Evolutionary conservation across 202 grass and related monocot species (phyloP).

Genomic region (Tripidium arundinaceum): DNA sequence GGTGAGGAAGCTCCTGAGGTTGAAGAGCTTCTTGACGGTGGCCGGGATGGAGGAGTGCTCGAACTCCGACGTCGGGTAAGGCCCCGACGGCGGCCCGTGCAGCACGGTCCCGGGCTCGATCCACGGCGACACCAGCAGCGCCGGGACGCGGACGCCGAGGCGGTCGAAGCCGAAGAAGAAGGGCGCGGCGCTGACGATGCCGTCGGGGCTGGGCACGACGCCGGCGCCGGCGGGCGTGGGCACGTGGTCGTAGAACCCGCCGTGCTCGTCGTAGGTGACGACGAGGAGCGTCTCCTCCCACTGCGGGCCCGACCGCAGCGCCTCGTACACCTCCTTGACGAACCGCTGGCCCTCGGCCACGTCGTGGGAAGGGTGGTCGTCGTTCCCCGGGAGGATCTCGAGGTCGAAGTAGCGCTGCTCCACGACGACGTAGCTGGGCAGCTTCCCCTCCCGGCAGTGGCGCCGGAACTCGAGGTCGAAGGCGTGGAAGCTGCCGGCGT

Average conservation of each 20-base stretch:
- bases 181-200: constrained; percentile 36
- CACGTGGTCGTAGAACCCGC: constrained; percentile 87
- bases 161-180: constrained; percentile 84
- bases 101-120: constrained; percentile 69
- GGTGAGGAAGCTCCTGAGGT: constrained; percentile 59
- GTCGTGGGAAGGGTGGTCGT: constrained; percentile 87
- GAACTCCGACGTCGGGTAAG: constrained; percentile 54
- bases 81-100: constrained; percentile 45
- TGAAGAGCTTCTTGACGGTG: constrained; percentile 84
- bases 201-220: constrained; percentile 67
- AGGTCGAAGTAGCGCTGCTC: too few species aligned
- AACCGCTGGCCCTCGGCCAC: constrained; percentile 71
- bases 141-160: constrained; percentile 79
- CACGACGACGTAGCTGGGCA: too few species aligned
- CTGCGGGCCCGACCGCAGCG: constrained; percentile 56
- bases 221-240: constrained; percentile 44
- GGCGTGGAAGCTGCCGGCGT: too few species aligned
- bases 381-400: too few species aligned
- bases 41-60: constrained; percentile 94
- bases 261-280: constrained; percentile 87
- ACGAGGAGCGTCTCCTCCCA: constrained; percentile 71
- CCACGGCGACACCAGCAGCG: constrained; percentile 78
- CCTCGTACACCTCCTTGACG: constrained; percentile 76
- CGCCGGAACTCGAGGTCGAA: too few species aligned
- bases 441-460: too few species aligned